phyloP scores from a whole-genome alignment of 495 filamentous ascomycete genomes.

The Apiosordaria backusii region DNA sequence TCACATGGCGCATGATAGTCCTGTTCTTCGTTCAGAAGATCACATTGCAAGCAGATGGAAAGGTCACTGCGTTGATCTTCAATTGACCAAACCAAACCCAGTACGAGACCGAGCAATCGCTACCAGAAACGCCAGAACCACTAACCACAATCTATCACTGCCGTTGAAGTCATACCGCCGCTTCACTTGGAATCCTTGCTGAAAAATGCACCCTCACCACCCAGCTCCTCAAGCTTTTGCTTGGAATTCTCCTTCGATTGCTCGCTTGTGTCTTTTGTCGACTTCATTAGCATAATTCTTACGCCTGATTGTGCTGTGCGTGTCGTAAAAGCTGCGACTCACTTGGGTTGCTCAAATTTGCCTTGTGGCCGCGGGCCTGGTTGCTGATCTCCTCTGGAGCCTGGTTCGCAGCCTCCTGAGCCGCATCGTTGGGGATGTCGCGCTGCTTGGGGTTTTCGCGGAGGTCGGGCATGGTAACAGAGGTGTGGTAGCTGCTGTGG shows the following conservation, averaged over 20 bases:
- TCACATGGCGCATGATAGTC: too few species aligned
- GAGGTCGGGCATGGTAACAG: conserved; percentile 20
- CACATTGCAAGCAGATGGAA: too few species aligned
- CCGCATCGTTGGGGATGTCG: conserved; percentile 17
- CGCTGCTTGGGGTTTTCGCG: conserved; percentile 14
- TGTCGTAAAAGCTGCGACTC: background rate
- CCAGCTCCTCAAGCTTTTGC: conserved; percentile 19
- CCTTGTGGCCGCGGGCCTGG: conserved; percentile 15
- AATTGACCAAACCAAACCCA: too few species aligned
- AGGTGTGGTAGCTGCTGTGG: background rate
- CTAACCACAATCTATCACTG: background rate
- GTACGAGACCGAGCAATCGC: too few species aligned
- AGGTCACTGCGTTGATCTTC: too few species aligned
- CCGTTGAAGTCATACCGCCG: too few species aligned
- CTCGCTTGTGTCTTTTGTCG: conserved; percentile 22
- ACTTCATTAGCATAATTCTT: background rate
- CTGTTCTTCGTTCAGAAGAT: too few species aligned
- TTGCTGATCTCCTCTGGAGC: conserved; percentile 20
- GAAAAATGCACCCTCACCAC: conserved; percentile 23
- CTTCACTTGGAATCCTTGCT: conserved; percentile 20
- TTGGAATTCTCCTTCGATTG: conserved; percentile 21
- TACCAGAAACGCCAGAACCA: background rate
- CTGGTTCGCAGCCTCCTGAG: conserved; percentile 12
- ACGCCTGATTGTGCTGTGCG: background rate
- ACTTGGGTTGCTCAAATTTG: conserved; percentile 17